A percentile compares a stretch with the other conserved stretches of the same genome.
Conservation (phyloP, 345 rosid genomes). For the Salix brachista region DNA sequence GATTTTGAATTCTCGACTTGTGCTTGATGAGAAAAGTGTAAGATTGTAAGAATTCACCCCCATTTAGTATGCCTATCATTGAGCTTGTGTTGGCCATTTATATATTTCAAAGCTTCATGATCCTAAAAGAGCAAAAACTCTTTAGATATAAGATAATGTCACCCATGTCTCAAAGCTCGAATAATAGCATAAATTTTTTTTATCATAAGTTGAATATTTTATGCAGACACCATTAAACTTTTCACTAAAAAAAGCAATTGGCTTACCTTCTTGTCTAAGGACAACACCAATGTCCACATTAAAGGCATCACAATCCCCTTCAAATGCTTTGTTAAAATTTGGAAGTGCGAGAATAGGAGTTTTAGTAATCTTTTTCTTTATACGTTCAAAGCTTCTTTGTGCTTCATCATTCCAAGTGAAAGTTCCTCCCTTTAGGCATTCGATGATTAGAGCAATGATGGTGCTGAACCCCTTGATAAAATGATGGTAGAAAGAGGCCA, state of each 20-base stretch:
- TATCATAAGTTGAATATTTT: background rate
- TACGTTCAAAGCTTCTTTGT: background rate
- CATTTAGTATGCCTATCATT: background rate
- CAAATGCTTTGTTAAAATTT: background rate
- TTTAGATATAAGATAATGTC: background rate
- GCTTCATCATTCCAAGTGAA: no score
- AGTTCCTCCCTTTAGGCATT: background rate
- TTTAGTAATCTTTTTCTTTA: background rate
- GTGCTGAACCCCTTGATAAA: background rate
- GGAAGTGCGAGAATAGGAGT: background rate
- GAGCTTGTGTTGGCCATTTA: background rate
- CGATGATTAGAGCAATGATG: background rate
- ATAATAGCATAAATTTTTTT: no score
- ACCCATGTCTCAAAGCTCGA: background rate
- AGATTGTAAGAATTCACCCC: constrained; percentile 1
- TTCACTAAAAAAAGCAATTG: background rate
- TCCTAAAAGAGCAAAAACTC: background rate
- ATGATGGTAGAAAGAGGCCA: background rate
- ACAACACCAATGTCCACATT: background rate
- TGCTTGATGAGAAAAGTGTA: background rate
- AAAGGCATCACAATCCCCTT: constrained; percentile 1
- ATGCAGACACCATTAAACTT: background rate
- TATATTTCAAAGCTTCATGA: constrained; percentile 6
- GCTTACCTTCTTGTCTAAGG: background rate
- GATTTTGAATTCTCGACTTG: background rate